phyloP scores from a whole-genome alignment of 768 basidiomycete genomes.

The Phlebiopsis flavidoalba region DNA sequence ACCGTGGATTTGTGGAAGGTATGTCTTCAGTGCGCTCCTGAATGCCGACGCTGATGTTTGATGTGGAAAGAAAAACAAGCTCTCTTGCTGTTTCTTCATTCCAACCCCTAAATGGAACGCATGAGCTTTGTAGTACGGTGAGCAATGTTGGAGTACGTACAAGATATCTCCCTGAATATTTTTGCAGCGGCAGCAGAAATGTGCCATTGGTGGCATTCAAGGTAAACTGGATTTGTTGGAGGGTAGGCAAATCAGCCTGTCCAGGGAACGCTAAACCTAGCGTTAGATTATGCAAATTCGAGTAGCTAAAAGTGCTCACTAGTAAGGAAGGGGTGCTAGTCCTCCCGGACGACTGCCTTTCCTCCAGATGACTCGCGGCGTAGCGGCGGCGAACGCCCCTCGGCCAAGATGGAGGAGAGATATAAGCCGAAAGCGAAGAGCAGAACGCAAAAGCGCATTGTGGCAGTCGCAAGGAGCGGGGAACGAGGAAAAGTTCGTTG shows the following conservation, averaged over 20 bases:
- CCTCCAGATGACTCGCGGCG: not conserved
- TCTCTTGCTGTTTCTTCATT: slow-evolving; percentile 20
- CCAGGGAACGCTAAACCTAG: slow-evolving; percentile 3
- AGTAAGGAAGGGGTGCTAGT: not conserved
- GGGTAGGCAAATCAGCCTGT: slow-evolving; percentile 2
- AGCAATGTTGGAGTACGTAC: not conserved
- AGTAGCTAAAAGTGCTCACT: not conserved
- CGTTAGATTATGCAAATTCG: not conserved
- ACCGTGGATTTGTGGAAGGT: slow-evolving; percentile 9
- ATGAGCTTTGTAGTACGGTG: not conserved
- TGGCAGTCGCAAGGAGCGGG: slow-evolving; percentile 6
- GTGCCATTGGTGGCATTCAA: slow-evolving; percentile 10
- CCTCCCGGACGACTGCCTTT: not conserved
- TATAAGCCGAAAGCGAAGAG: not conserved
- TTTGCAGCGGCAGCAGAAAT: slow-evolving; percentile 1
- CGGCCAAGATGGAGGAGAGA: not conserved
- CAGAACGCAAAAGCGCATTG: not conserved
- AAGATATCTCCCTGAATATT: slow-evolving; percentile 13
- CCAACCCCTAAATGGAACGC: slow-evolving; percentile 12
- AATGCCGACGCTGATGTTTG: slow-evolving; percentile 14
- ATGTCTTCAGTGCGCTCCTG: slow-evolving; percentile 12
- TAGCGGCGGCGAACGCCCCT: not conserved
- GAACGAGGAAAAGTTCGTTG: not conserved
- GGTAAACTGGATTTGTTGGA: not conserved
- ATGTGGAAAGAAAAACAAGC: slow-evolving; percentile 22